Evolutionary conservation across 106 monocot genomes (phyloP).

Genomic region (Chionographis japonica): DNA sequence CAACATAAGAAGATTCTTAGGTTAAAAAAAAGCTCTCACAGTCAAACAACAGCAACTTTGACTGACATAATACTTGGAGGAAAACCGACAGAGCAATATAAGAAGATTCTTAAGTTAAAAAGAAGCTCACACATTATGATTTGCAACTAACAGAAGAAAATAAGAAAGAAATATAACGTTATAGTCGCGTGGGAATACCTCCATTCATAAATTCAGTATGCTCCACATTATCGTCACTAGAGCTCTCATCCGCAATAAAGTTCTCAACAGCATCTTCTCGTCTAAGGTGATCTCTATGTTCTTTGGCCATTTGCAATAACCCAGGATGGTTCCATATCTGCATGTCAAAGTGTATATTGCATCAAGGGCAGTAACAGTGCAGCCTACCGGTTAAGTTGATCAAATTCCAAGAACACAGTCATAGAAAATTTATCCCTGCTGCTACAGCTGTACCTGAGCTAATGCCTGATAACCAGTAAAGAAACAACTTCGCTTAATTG

Average conservation of each 20-base stretch:
- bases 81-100: too few species aligned
- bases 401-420: neutral
- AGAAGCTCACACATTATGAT: too few species aligned
- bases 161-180: too few species aligned
- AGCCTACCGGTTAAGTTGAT: neutral
- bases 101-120: too few species aligned
- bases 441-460: slow-evolving; percentile 56
- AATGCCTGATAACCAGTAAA: slow-evolving; percentile 86
- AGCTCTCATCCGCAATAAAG: slow-evolving; percentile 76
- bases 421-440: neutral
- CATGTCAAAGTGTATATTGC: slow-evolving; percentile 1
- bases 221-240: slow-evolving; percentile 87
- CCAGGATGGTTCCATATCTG: slow-evolving; percentile 99
- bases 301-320: slow-evolving; percentile 84
- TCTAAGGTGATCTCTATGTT: slow-evolving; percentile 43
- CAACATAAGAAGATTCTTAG: too few species aligned
- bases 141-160: too few species aligned
- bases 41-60: too few species aligned
- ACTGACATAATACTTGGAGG: too few species aligned
- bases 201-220: slow-evolving; percentile 35
- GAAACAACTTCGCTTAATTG: slow-evolving; percentile 47
- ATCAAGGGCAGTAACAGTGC: neutral
- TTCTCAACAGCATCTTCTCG: slow-evolving; percentile 74
- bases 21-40: too few species aligned
- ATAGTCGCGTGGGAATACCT: slow-evolving; percentile 26